phyloP scores from a whole-genome alignment of 192 early-diverging fungal genomes.

The Irineochytrium annulatum region DNA sequence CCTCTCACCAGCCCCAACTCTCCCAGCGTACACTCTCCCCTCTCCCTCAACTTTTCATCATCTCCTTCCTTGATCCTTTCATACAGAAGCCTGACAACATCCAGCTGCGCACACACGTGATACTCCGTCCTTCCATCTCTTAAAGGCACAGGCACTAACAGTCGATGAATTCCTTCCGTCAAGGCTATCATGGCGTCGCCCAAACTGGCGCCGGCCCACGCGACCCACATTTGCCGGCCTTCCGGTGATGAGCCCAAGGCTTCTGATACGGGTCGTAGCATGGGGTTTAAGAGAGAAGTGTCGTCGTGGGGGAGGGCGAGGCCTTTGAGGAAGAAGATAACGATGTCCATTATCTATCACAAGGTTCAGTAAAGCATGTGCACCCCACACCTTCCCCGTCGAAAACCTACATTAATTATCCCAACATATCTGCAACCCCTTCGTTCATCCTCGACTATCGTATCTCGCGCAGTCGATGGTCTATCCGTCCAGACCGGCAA shows the following conservation, averaged over 20 bases:
- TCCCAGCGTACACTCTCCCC: too few relatives aligned
- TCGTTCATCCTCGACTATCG: too few relatives aligned
- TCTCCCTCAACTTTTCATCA: too few relatives aligned
- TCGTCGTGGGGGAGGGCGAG: background rate
- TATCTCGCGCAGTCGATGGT: too few relatives aligned
- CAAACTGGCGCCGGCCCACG: background rate
- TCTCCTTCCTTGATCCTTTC: background rate
- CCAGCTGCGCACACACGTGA: conserved; percentile 2
- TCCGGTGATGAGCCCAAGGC: background rate
- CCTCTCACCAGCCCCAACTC: too few relatives aligned
- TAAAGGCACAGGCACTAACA: background rate
- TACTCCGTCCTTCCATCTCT: background rate
- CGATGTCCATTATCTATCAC: background rate
- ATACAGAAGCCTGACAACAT: conserved; percentile 4
- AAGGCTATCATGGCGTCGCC: conserved; percentile 2
- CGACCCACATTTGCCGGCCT: background rate
- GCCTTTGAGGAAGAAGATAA: background rate
- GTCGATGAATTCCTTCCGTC: conserved; percentile 6
- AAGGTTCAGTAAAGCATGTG: too few relatives aligned
- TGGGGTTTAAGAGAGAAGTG: background rate
- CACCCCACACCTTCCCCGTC: too few relatives aligned
- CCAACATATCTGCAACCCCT: too few relatives aligned
- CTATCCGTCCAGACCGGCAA: too few relatives aligned
- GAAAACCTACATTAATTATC: background rate
- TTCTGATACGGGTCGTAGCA: background rate